These are phyloP conservation scores for Psidium guajava DNA, from an alignment of 345 rosid species.

Conservation along the genomic window DNA sequence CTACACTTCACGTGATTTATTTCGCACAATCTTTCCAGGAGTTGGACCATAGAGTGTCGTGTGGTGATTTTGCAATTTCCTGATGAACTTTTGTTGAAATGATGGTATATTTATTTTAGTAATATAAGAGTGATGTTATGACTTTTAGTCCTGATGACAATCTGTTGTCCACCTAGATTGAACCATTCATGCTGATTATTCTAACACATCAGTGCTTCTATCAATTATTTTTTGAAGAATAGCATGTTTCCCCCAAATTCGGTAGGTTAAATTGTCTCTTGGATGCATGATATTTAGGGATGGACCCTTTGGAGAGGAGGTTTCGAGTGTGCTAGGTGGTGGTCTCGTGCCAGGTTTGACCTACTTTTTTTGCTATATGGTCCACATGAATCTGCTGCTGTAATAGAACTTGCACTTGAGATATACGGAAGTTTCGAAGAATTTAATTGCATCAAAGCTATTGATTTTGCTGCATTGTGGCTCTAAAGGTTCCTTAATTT, in stretches of 20 bases:
- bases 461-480: background rate
- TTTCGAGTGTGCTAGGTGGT: conserved; percentile 89
- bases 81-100: background rate
- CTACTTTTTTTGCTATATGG: background rate
- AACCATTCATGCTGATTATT: background rate
- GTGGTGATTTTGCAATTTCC: background rate
- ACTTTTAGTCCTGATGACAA: background rate
- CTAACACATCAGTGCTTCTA: background rate
- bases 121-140: background rate
- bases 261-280: background rate
- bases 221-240: background rate
- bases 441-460: background rate
- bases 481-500: conserved; percentile 66
- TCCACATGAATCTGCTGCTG: background rate
- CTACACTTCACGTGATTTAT: background rate
- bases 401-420: background rate
- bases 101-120: background rate
- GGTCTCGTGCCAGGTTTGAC: conserved; percentile 86
- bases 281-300: conserved; percentile 28
- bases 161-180: background rate
- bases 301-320: conserved; percentile 77
- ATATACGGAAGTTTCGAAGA: background rate
- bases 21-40: background rate
- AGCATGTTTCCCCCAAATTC: background rate
- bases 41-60: background rate